phyloP scores from a whole-genome alignment of 371 early-diverging fungal genomes.

The Nematocida parisii region DNA sequence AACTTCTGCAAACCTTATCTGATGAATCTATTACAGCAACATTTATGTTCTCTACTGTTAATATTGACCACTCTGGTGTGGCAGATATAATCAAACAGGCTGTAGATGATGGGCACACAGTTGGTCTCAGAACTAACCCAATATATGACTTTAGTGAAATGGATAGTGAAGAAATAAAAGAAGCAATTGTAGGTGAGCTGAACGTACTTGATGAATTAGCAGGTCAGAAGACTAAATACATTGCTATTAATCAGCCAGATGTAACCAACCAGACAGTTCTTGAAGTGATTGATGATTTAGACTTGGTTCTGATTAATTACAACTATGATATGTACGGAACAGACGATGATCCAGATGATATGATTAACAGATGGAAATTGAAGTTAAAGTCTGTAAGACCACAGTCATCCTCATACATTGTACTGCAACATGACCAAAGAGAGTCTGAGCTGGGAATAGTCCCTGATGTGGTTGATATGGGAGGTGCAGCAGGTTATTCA shows the following conservation, averaged over 20 bases:
- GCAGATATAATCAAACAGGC: constrained; percentile 50
- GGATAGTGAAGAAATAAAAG: constrained; percentile 57
- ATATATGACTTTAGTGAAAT: constrained; percentile 61
- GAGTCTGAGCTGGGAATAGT: constrained; percentile 62
- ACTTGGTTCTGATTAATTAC: constrained; percentile 63
- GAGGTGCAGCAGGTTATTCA: constrained; percentile 59
- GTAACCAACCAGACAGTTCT: constrained; percentile 58
- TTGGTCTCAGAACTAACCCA: constrained; percentile 68
- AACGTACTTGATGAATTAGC: constrained; percentile 53
- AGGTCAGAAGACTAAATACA: constrained; percentile 62
- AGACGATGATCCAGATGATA: constrained; percentile 49
- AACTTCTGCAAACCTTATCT: constrained; percentile 54
- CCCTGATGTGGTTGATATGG: constrained; percentile 63
- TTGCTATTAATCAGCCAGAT: constrained; percentile 60
- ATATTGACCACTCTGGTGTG: constrained; percentile 43
- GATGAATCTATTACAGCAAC: constrained; percentile 57
- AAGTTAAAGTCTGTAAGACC: constrained; percentile 56
- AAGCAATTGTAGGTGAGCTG: constrained; percentile 64
- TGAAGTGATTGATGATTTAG: constrained; percentile 59
- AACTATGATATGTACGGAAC: constrained; percentile 65
- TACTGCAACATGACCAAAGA: constrained; percentile 65
- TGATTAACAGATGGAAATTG: constrained; percentile 54
- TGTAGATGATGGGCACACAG: constrained; percentile 65
- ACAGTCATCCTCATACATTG: constrained; percentile 66
- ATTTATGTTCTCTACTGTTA: constrained; percentile 64